phyloP scores from a whole-genome alignment of 306 rosid species.

The Luffa acutangula region DNA sequence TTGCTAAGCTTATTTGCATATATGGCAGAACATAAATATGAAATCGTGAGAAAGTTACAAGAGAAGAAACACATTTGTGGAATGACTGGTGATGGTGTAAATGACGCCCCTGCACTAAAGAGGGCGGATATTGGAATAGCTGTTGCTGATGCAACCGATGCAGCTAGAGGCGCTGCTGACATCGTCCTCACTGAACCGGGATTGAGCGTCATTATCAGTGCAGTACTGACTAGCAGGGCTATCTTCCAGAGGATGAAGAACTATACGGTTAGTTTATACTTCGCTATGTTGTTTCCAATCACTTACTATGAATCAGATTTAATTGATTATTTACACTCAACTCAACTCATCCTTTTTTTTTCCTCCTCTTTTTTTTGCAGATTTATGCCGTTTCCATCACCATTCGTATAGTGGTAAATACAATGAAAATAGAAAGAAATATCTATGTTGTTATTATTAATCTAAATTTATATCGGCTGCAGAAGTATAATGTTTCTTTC shows the following conservation, averaged over 20 bases:
- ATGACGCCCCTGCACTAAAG: too few relatives aligned
- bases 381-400: slow-evolving; percentile 98
- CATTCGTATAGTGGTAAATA: slow-evolving; percentile 94
- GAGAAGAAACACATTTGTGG: too few relatives aligned
- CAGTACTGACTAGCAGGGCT: too few relatives aligned
- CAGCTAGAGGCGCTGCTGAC: too few relatives aligned
- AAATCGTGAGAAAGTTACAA: too few relatives aligned
- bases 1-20: too few relatives aligned
- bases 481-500: not conserved
- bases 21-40: too few relatives aligned
- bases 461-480: not conserved
- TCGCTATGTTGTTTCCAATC: not conserved
- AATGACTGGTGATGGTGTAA: too few relatives aligned
- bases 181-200: too few relatives aligned
- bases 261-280: slow-evolving; percentile 61
- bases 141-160: too few relatives aligned
- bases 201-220: too few relatives aligned
- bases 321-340: not conserved
- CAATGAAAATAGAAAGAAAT: slow-evolving; percentile 5
- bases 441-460: not conserved
- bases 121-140: too few relatives aligned
- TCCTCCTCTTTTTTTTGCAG: slow-evolving; percentile 36
- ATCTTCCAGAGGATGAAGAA: slow-evolving; percentile 99
- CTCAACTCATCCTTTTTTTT: not conserved
- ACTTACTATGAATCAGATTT: not conserved